A percentile compares a stretch with the other conserved stretches of the same genome.
Evolutionary conservation across 2,329 filamentous ascomycete species (phyloP).

Genomic region (Trichophyton mentagrophytes): DNA sequence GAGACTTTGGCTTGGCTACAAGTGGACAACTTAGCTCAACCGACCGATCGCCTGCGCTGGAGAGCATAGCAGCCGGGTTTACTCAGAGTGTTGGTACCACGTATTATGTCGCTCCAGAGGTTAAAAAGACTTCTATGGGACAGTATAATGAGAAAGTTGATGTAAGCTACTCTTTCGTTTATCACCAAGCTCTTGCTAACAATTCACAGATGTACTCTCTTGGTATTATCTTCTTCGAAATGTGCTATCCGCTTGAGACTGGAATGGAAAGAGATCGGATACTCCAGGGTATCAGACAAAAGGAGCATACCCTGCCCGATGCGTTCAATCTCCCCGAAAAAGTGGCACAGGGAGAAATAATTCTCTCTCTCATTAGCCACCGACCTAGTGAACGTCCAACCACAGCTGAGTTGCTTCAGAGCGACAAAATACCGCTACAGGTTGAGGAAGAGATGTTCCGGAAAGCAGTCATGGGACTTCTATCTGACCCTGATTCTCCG

Average conservation of each 20-base stretch:
- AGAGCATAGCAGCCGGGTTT: slow-evolving; percentile 28
- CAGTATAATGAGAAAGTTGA: slow-evolving; percentile 91
- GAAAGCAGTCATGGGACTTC: slow-evolving; percentile 63
- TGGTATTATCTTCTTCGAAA: slow-evolving; percentile 96
- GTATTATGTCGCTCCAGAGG: slow-evolving; percentile 85
- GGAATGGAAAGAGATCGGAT: slow-evolving; percentile 53
- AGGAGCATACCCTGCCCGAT: slow-evolving; percentile 54
- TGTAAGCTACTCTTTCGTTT: slow-evolving; percentile 35
- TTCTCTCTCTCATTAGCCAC: slow-evolving; percentile 67
- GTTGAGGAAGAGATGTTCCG: slow-evolving; percentile 87
- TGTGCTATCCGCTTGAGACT: slow-evolving; percentile 58
- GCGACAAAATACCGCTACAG: slow-evolving; percentile 75
- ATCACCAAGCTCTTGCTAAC: slow-evolving; percentile 9
- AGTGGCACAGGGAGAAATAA: slow-evolving; percentile 58
- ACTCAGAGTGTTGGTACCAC: slow-evolving; percentile 58
- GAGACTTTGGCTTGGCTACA: slow-evolving; percentile 89
- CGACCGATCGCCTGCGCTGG: slow-evolving; percentile 25
- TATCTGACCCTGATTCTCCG: slow-evolving; percentile 65
- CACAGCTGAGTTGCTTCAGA: slow-evolving; percentile 67
- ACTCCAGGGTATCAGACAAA: slow-evolving; percentile 55
- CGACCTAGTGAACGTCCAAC: slow-evolving; percentile 71
- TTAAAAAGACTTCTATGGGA: slow-evolving; percentile 60
- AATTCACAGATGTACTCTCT: slow-evolving; percentile 71
- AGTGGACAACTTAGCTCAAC: slow-evolving; percentile 52
- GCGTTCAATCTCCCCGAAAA: slow-evolving; percentile 62